Percentiles rank a stretch among this genome's conserved stretches.
These are phyloP conservation scores for Beauveria sp. DNA, from an alignment of 2,329 filamentous ascomycete genomes.

Conservation along the genomic window DNA sequence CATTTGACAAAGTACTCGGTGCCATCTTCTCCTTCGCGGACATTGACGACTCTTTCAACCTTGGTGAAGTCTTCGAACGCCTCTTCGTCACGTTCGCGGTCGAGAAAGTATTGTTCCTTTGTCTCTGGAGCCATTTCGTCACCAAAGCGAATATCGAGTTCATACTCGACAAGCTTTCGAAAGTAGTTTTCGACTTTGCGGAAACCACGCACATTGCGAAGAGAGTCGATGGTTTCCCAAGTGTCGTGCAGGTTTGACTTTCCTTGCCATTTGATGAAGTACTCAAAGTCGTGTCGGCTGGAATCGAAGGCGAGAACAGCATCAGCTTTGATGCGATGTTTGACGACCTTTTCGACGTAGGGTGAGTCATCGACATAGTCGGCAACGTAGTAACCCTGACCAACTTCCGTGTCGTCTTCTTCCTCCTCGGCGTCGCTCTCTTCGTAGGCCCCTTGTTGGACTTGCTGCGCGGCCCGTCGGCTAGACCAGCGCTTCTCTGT, in stretches of 20 bases:
- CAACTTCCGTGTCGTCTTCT: conserved; percentile 48
- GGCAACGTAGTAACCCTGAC: conserved; percentile 59
- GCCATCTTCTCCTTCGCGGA: conserved; percentile 69
- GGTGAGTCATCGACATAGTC: conserved; percentile 70
- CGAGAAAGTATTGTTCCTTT: conserved; percentile 89
- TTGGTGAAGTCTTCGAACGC: conserved; percentile 83
- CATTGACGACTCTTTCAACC: conserved; percentile 86
- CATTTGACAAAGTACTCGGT: conserved; percentile 94
- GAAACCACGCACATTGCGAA: conserved; percentile 72
- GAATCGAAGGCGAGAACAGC: conserved; percentile 50
- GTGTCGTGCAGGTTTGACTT: conserved; percentile 93
- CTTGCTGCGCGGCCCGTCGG: conserved; percentile 71
- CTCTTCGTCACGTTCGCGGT: conserved; percentile 84
- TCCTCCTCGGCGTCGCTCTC: conserved; percentile 60
- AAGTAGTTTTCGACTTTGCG: conserved; percentile 94
- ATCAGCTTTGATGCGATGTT: conserved; percentile 71
- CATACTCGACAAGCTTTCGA: conserved; percentile 70
- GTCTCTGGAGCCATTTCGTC: conserved; percentile 75
- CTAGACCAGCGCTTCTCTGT: conserved; percentile 89
- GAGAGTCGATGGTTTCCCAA: conserved; percentile 75
- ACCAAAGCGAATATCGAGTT: conserved; percentile 69
- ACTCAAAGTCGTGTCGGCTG: conserved; percentile 74
- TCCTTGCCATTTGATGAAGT: conserved; percentile 91
- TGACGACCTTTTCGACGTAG: conserved; percentile 84
- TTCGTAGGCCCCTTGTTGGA: conserved; percentile 54